These are phyloP conservation scores for Russula vinacea DNA, from an alignment of 768 basidiomycete species.

Conservation along the genomic window DNA sequence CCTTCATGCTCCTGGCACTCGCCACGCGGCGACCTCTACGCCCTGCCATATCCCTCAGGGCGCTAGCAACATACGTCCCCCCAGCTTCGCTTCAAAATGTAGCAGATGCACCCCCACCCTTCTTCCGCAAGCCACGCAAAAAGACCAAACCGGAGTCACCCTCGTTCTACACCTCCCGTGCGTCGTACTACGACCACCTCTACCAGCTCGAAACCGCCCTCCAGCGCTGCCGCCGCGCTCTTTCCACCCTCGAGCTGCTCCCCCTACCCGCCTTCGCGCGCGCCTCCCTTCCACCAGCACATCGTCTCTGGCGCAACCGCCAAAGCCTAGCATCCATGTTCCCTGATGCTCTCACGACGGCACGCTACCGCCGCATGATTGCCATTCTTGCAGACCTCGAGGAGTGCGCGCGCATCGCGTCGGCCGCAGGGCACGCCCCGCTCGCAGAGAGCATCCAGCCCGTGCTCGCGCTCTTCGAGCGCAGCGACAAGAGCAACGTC, in stretches of 20 bases:
- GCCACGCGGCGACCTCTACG: constrained; percentile 12
- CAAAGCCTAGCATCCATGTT: constrained; percentile 57
- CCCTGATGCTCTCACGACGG: constrained; percentile 57
- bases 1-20: constrained; percentile 12
- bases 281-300: constrained; percentile 53
- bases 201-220: constrained; percentile 63
- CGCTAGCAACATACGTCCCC: constrained; percentile 36
- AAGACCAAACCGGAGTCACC: constrained; percentile 57
- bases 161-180: constrained; percentile 79
- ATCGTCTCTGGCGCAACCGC: constrained; percentile 67
- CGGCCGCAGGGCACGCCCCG: constrained; percentile 54
- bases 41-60: background rate
- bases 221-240: constrained; percentile 50
- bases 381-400: constrained; percentile 63
- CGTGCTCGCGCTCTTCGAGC: constrained; percentile 63
- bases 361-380: constrained; percentile 65
- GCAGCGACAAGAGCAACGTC: constrained; percentile 52
- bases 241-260: constrained; percentile 64
- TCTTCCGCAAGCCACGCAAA: constrained; percentile 7
- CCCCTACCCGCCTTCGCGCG: constrained; percentile 75
- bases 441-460: constrained; percentile 49
- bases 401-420: constrained; percentile 57
- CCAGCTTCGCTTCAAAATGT: constrained; percentile 34
- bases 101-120: constrained; percentile 16
- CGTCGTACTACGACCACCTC: constrained; percentile 71